Evolutionary conservation across 73 alveolate species (phyloP).

Genomic region (Tetrahymena thermophila): DNA sequence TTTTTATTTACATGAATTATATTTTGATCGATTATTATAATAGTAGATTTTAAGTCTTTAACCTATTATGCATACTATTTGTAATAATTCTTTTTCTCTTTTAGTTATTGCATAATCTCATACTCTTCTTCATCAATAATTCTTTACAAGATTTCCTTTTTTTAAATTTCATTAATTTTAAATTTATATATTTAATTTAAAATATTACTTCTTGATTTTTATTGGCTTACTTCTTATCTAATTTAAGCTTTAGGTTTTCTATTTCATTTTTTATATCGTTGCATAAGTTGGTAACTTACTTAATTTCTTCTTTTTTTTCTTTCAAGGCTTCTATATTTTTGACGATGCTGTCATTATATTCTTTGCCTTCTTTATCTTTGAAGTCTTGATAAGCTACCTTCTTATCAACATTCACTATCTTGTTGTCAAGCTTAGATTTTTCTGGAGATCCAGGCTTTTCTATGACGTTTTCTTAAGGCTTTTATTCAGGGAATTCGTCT

Average conservation of each 20-base stretch:
- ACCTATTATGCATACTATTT: constrained; percentile 78
- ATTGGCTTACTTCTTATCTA: constrained; percentile 71
- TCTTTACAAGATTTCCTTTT: constrained; percentile 49
- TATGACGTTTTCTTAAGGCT: constrained; percentile 33
- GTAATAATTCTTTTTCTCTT: constrained; percentile 78
- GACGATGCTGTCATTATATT: constrained; percentile 55
- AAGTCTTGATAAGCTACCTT: constrained; percentile 67
- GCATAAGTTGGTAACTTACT: constrained; percentile 18
- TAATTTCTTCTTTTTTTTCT: constrained; percentile 66
- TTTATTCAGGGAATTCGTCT: constrained; percentile 43
- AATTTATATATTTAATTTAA: not conserved
- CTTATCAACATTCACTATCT: constrained; percentile 37
- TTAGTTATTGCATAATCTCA: constrained; percentile 71
- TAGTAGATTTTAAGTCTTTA: constrained; percentile 69
- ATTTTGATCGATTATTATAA: constrained; percentile 55
- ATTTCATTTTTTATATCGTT: constrained; percentile 48
- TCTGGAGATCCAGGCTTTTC: constrained; percentile 39
- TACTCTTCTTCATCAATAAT: constrained; percentile 97
- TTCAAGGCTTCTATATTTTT: constrained; percentile 66
- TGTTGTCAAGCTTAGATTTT: constrained; percentile 12
- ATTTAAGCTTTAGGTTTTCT: constrained; percentile 43
- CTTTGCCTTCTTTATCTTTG: constrained; percentile 77
- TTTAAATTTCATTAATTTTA: not conserved
- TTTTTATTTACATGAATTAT: constrained; percentile 47
- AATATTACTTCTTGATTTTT: constrained; percentile 58